Base-by-base conservation (phyloP, 495 filamentous ascomycete genomes). In the Hypoxylon trugodes region DNA sequence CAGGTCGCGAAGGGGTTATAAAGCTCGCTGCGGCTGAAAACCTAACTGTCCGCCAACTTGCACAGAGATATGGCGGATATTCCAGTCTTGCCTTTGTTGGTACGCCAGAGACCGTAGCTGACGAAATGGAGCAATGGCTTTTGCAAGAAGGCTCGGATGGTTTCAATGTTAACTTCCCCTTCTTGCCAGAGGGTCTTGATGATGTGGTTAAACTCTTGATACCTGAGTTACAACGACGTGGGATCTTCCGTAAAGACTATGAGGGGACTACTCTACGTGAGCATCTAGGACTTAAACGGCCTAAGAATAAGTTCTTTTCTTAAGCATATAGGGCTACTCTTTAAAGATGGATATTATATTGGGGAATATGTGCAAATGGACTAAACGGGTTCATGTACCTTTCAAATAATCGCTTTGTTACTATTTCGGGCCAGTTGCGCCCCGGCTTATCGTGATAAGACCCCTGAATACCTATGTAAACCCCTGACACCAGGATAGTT, bases 81-180 rank as follows among this genome's bases (percentile, higher is more conserved):
- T 75, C 77, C 0, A 81, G 82, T 10, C 63, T 82, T n/a, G 74
- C 81, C 1, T 83, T 85, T 66, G 76, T 85, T 3, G 81, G 82
- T 0, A 81, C 80, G 1, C 74, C 77, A 0, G 68, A 75, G 59
- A 77, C 72, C 8, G 77, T 85, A 35, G 81, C 81, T 0, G 79
- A 82, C 6, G 78, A 81, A 51, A 71, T 82, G 76, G 77, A 75
- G 52, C 68, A 50, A 1, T 83, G 82, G 81, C 48, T 85, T 45
- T 49, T 49, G 3, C 74, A 82, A 50, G 81, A 78, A 18, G 77
- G 68, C 0, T 72, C 75, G 0, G 78, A 83, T 66, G 81, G 81
- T 0, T 79, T 81, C 42, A 82, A 78, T 7, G 73, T 81, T 26
- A 74, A 69, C 13, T 81, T 81, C 38, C 79, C 81, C 0, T 81